Evolutionary conservation across 2,329 filamentous ascomycete species (phyloP).

Genomic region (Hypoxylon sp.): DNA sequence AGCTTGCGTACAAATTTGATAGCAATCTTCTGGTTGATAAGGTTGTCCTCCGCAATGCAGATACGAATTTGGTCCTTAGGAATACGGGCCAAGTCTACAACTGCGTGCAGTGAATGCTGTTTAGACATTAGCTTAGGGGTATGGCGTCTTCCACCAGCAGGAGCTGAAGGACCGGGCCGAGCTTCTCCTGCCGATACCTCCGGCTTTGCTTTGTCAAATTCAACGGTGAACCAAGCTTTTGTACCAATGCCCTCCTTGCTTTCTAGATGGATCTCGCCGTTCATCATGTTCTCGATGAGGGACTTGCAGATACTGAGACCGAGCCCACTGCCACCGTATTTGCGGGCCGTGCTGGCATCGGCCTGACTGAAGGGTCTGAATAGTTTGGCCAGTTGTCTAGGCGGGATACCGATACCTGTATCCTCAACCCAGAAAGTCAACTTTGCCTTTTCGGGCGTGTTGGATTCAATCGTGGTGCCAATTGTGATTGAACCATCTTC

Average conservation of each 20-base stretch:
- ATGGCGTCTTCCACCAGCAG: constrained; percentile 48
- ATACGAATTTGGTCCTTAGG: constrained; percentile 82
- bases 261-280: constrained; percentile 83
- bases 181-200: constrained; percentile 67
- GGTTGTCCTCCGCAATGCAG: constrained; percentile 94
- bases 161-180: constrained; percentile 49
- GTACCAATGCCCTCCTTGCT: constrained; percentile 77
- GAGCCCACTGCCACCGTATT: constrained; percentile 90
- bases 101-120: constrained; percentile 53
- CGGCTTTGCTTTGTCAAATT: constrained; percentile 81
- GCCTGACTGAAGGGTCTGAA: constrained; percentile 95
- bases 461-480: constrained; percentile 74
- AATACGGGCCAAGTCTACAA: constrained; percentile 75
- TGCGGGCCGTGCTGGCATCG: constrained; percentile 86
- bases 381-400: constrained; percentile 81
- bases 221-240: constrained; percentile 79
- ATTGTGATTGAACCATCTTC: constrained; percentile 87
- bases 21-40: constrained; percentile 93
- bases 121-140: constrained; percentile 50
- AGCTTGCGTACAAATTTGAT: constrained; percentile 89
- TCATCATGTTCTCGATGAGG: constrained; percentile 90
- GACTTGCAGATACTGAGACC: constrained; percentile 95
- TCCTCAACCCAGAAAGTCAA: constrained; percentile 88
- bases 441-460: constrained; percentile 74
- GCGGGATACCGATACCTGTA: constrained; percentile 89